These are phyloP conservation scores for Candida morakotiae DNA, from an alignment of 805 yeast genomes.

Conservation along the genomic window DNA sequence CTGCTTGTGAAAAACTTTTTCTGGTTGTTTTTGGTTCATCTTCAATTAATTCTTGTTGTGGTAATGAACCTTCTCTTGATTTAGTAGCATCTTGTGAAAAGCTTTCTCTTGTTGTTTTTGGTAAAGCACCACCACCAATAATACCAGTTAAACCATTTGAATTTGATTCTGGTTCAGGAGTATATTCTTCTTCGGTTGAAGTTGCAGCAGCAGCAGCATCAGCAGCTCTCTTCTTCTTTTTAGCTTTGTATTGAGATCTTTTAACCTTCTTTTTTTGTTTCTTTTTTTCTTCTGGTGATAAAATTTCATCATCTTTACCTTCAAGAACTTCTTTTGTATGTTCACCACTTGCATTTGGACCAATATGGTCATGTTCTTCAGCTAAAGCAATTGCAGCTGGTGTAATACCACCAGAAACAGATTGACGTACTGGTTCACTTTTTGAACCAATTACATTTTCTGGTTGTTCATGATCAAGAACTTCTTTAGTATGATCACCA, in stretches of 20 bases:
- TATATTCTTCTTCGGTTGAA: slow-evolving; percentile 14
- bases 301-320: slow-evolving; percentile 12
- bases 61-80: not conserved
- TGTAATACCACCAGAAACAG: slow-evolving; percentile 5
- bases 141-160: slow-evolving; percentile 11
- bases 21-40: not conserved
- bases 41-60: not conserved
- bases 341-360: slow-evolving; percentile 3
- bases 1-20: not conserved
- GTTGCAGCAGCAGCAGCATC: slow-evolving; percentile 8
- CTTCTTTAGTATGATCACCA: slow-evolving; percentile 2
- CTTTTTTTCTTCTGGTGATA: slow-evolving; percentile 33
- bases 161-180: slow-evolving; percentile 18
- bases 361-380: slow-evolving; percentile 3
- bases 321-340: slow-evolving; percentile 3
- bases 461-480: not conserved
- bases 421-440: slow-evolving; percentile 1
- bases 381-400: slow-evolving; percentile 3
- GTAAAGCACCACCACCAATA: slow-evolving; percentile 4
- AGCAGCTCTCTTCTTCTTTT: slow-evolving; percentile 29
- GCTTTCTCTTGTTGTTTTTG: not conserved
- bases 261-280: slow-evolving; percentile 42
- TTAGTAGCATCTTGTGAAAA: not conserved
- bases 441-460: not conserved
- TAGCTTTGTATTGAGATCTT: slow-evolving; percentile 39